Evolutionary conservation across 2,329 filamentous ascomycete genomes (phyloP).

Genomic region (Cucurbitaria berberidis): DNA sequence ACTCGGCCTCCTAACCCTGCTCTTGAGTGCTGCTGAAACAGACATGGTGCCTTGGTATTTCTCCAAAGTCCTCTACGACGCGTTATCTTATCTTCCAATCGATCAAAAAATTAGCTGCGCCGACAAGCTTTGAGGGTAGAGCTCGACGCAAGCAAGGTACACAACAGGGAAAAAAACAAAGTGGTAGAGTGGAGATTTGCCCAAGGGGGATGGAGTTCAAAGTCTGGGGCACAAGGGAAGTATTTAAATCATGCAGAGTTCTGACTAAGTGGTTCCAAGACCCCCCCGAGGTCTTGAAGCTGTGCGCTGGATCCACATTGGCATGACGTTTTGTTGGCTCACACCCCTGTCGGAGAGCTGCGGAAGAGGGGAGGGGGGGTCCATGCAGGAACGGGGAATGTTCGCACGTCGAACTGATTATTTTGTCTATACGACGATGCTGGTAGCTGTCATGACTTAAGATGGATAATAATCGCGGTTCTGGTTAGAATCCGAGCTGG

Average conservation of each 20-base stretch:
- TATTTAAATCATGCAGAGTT: conserved; percentile 1
- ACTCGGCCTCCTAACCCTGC: conserved; percentile 75
- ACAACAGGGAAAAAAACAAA: neutral
- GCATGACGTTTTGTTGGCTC: conserved; percentile 2
- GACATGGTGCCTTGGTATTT: conserved; percentile 43
- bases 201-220: neutral
- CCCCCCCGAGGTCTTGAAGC: neutral
- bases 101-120: neutral
- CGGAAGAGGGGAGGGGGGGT: conserved; percentile 2
- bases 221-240: neutral
- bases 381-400: neutral
- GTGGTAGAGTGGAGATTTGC: neutral
- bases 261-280: neutral
- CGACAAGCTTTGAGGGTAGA: no score
- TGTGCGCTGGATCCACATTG: neutral
- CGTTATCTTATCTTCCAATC: neutral
- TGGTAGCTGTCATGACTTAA: neutral
- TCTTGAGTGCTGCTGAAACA: conserved; percentile 76
- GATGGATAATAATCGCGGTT: neutral
- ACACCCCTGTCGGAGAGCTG: neutral
- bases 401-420: neutral
- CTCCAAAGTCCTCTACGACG: neutral
- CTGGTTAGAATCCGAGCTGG: no score
- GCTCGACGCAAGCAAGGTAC: neutral
- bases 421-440: neutral